These are phyloP conservation scores for Xylariaceae sp. DNA, from an alignment of 2,329 filamentous ascomycete species.

Conservation along the genomic window DNA sequence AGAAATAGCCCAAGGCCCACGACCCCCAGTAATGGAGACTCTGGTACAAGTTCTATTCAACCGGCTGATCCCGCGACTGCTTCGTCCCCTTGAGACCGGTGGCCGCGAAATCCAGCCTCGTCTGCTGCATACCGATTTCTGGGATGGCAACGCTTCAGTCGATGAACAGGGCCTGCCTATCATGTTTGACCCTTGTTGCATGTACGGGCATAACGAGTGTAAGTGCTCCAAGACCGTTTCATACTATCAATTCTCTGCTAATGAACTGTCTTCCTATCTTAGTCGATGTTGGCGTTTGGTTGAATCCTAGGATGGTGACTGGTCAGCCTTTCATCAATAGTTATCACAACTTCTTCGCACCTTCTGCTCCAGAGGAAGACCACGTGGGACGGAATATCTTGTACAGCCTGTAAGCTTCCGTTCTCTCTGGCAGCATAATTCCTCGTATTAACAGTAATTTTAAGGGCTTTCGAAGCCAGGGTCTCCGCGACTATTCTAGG, in stretches of 20 bases:
- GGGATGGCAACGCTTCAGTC: constrained; percentile 2
- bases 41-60: constrained; percentile 1
- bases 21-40: not conserved
- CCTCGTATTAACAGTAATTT: not conserved
- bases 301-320: not conserved
- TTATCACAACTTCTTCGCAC: constrained; percentile 2
- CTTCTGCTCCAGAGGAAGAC: constrained; percentile 1
- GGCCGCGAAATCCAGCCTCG: constrained; percentile 1
- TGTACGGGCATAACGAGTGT: constrained; percentile 5
- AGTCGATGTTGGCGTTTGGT: constrained; percentile 3
- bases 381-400: constrained; percentile 1
- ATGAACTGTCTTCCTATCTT: not conserved
- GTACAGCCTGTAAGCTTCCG: constrained; percentile 3
- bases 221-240: too few species aligned
- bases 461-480: constrained; percentile 4
- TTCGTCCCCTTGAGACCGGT: constrained; percentile 3
- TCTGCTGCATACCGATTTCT: not conserved
- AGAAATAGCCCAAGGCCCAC: constrained; percentile 1
- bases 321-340: constrained; percentile 1
- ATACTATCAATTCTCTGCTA: not conserved
- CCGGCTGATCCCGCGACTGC: constrained; percentile 1
- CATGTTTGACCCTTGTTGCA: constrained; percentile 1
- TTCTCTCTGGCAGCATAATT: not conserved
- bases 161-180: not conserved
- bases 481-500: constrained; percentile 1